Percentiles rank a stretch among this genome's conserved stretches.
phyloP scores from a whole-genome alignment of 2,329 filamentous ascomycete species.

The Diaporthe destruens region DNA sequence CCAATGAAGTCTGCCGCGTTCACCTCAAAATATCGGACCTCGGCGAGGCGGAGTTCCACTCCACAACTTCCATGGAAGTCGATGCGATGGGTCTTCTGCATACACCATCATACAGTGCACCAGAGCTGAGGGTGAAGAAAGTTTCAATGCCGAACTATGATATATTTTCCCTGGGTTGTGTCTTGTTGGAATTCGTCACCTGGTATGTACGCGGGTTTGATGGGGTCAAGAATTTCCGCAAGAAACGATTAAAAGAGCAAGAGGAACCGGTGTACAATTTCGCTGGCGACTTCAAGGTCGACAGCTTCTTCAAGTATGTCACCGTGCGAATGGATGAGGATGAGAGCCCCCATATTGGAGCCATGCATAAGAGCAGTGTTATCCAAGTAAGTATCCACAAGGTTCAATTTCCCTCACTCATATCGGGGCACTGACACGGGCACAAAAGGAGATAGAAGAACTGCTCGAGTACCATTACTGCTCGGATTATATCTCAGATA shows the following conservation, averaged over 20 bases:
- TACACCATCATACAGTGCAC: slow-evolving; percentile 13
- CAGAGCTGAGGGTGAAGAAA: not conserved
- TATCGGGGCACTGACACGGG: too few species aligned
- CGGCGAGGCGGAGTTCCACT: slow-evolving; percentile 4
- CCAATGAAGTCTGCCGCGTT: not conserved
- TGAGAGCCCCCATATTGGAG: not conserved
- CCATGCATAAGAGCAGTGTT: not conserved
- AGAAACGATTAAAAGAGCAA: not conserved
- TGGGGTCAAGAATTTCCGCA: not conserved
- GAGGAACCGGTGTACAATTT: not conserved
- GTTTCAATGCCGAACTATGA: slow-evolving; percentile 9
- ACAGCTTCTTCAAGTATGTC: not conserved
- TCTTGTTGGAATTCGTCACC: slow-evolving; percentile 1
- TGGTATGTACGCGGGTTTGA: slow-evolving; percentile 3
- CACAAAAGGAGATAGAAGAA: not conserved
- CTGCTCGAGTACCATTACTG: not conserved
- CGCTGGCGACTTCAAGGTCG: not conserved
- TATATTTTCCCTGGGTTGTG: slow-evolving; percentile 10
- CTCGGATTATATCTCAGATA: not conserved
- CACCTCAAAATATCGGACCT: slow-evolving; percentile 28
- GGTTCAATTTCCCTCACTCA: too few species aligned
- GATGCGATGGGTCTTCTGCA: not conserved
- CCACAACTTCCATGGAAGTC: slow-evolving; percentile 3
- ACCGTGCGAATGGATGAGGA: not conserved
- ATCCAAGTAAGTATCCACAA: not conserved